These are phyloP conservation scores for Sonneratia caseolaris DNA, from an alignment of 345 rosid genomes.

Conservation along the genomic window DNA sequence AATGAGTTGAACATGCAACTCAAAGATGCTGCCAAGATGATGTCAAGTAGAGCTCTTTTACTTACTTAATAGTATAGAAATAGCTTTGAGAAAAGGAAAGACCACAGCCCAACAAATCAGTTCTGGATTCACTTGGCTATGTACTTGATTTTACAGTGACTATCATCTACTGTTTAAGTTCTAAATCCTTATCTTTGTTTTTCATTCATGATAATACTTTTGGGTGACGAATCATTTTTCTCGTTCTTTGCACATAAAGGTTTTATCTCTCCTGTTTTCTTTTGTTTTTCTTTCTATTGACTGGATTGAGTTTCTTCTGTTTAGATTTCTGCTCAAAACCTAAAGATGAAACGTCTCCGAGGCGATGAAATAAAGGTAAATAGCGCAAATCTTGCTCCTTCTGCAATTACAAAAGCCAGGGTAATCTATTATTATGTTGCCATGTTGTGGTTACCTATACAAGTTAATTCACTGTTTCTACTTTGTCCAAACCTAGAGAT, in stretches of 20 bases:
- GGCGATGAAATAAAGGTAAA: slow-evolving; percentile 88
- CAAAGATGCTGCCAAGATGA: not conserved
- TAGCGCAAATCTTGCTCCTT: not conserved
- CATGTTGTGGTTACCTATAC: not conserved
- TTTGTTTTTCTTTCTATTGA: not conserved
- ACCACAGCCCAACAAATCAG: not conserved
- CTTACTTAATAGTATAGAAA: no score
- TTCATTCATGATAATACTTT: not conserved
- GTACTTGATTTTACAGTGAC: not conserved
- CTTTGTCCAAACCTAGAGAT: not conserved
- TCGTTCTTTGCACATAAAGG: not conserved
- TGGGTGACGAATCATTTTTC: not conserved
- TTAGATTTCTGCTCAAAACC: slow-evolving; percentile 76
- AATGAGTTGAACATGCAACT: not conserved
- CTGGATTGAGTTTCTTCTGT: slow-evolving; percentile 12
- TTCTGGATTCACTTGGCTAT: not conserved
- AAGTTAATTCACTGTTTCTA: not conserved
- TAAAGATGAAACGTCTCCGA: slow-evolving; percentile 74
- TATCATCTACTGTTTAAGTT: not conserved
- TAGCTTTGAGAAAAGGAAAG: not conserved
- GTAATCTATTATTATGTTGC: not conserved
- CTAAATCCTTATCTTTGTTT: not conserved
- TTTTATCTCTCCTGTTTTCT: not conserved
- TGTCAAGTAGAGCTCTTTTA: not conserved
- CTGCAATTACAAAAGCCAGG: not conserved